These are phyloP conservation scores for Fusarium torulosum DNA, from an alignment of 2,329 filamentous ascomycete species.

Conservation along the genomic window DNA sequence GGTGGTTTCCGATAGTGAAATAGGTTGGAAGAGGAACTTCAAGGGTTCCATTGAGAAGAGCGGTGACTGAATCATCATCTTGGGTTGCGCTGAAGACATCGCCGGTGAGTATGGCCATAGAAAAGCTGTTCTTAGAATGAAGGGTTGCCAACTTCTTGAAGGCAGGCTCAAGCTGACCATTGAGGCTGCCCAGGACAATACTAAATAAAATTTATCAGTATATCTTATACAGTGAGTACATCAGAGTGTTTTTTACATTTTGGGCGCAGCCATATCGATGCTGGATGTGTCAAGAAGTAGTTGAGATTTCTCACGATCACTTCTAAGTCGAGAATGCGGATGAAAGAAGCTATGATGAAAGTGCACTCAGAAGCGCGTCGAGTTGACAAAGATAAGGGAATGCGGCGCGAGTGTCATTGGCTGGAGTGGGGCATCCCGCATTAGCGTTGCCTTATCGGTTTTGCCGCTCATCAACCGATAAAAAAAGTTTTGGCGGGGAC, in stretches of 20 bases:
- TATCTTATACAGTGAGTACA: not conserved
- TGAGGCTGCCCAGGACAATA: slow-evolving; percentile 85
- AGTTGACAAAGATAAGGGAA: slow-evolving; percentile 48
- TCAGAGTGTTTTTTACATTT: slow-evolving; percentile 55
- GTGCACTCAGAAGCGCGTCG: slow-evolving; percentile 26
- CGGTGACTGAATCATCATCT: slow-evolving; percentile 69
- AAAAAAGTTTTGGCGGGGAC: slow-evolving; percentile 54
- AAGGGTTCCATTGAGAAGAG: slow-evolving; percentile 79
- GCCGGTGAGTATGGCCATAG: slow-evolving; percentile 85
- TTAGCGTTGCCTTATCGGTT: slow-evolving; percentile 53
- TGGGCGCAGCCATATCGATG: slow-evolving; percentile 60
- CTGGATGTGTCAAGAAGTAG: slow-evolving; percentile 14
- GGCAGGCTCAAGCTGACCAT: slow-evolving; percentile 80
- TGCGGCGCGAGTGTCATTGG: slow-evolving; percentile 54
- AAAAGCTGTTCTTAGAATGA: slow-evolving; percentile 89
- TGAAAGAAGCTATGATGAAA: slow-evolving; percentile 44
- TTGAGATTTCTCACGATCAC: slow-evolving; percentile 17
- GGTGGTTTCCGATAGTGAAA: slow-evolving; percentile 81
- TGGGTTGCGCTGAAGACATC: slow-evolving; percentile 79
- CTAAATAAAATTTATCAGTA: slow-evolving; percentile 56
- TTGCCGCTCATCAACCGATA: slow-evolving; percentile 51
- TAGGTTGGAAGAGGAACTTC: slow-evolving; percentile 86
- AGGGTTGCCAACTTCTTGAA: slow-evolving; percentile 85
- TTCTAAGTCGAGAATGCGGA: slow-evolving; percentile 8
- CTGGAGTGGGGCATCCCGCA: slow-evolving; percentile 10